Percentiles rank a stretch among this genome's conserved stretches.
Evolutionary conservation across 2,329 filamentous ascomycete genomes (phyloP).

Genomic region (Emmonsiellopsis sp.): DNA sequence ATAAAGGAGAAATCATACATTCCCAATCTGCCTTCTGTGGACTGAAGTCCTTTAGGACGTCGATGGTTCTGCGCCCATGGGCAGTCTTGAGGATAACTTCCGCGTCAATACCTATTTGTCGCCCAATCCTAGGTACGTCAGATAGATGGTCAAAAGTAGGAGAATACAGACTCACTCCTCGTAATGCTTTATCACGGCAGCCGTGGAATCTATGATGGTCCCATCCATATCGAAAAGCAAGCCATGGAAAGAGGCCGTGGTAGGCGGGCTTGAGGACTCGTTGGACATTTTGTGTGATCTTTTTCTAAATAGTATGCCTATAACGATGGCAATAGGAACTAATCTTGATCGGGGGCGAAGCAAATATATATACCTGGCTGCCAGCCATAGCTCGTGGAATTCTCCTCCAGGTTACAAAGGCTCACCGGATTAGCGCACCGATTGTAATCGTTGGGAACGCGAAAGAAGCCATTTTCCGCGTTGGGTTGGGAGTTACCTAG

Average conservation of each 20-base stretch:
- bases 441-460: too few relatives aligned
- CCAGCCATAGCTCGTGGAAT: too few relatives aligned
- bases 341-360: too few relatives aligned
- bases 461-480: too few relatives aligned
- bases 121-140: not conserved
- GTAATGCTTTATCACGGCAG: constrained; percentile 47
- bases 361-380: too few relatives aligned
- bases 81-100: constrained; percentile 77
- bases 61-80: constrained; percentile 80
- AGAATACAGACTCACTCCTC: not conserved
- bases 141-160: not conserved
- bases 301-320: not conserved
- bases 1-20: not conserved
- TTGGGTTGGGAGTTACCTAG: too few relatives aligned
- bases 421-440: too few relatives aligned
- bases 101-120: constrained; percentile 74
- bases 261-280: constrained; percentile 28
- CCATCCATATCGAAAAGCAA: constrained; percentile 37
- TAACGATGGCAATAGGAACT: too few relatives aligned
- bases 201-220: constrained; percentile 37
- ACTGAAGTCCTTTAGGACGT: constrained; percentile 57
- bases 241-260: constrained; percentile 29
- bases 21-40: not conserved
- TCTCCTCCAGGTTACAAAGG: too few relatives aligned
- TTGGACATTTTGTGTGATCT: not conserved